phyloP scores from a whole-genome alignment of 768 basidiomycete genomes.

The Russula brevipes region DNA sequence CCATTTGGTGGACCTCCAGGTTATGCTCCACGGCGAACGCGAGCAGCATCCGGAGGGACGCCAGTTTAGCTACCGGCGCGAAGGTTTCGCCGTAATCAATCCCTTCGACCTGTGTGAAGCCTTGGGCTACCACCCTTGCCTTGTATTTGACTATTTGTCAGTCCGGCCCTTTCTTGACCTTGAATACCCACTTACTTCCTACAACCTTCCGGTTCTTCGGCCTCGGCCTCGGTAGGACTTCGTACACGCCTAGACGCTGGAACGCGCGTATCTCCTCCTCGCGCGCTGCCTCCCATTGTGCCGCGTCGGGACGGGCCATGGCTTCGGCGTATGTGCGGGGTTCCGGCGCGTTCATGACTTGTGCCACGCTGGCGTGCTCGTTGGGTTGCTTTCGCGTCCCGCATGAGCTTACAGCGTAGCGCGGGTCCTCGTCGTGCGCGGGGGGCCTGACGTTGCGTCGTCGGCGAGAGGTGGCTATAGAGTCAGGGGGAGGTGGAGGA shows the following conservation, averaged over 20 bases:
- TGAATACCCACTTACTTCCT: neutral
- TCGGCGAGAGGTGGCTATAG: neutral
- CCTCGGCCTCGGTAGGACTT: neutral
- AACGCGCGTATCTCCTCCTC: neutral
- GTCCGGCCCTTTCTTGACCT: conserved; percentile 30
- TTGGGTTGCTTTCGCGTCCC: neutral
- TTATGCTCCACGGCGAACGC: neutral
- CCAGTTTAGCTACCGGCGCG: conserved; percentile 21
- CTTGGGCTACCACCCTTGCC: conserved; percentile 36
- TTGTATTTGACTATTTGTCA: conserved; percentile 33
- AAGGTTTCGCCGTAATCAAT: conserved; percentile 28
- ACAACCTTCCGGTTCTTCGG: neutral
- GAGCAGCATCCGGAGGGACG: conserved; percentile 5
- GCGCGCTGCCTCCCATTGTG: neutral
- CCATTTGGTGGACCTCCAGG: neutral
- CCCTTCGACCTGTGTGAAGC: conserved; percentile 36
- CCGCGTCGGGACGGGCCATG: neutral
- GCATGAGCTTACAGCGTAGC: neutral
- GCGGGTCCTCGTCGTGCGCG: neutral
- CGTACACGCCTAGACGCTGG: conserved; percentile 1
- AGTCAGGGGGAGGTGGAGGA: too few species aligned
- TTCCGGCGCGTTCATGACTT: neutral
- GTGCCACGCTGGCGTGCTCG: neutral
- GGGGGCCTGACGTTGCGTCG: neutral
- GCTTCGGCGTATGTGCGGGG: conserved; percentile 2